Evolutionary conservation across 2,329 filamentous ascomycete genomes (phyloP), one percentile per base, ranked within the genome.

Genomic region (Rasamsonia emersonii): DNA sequence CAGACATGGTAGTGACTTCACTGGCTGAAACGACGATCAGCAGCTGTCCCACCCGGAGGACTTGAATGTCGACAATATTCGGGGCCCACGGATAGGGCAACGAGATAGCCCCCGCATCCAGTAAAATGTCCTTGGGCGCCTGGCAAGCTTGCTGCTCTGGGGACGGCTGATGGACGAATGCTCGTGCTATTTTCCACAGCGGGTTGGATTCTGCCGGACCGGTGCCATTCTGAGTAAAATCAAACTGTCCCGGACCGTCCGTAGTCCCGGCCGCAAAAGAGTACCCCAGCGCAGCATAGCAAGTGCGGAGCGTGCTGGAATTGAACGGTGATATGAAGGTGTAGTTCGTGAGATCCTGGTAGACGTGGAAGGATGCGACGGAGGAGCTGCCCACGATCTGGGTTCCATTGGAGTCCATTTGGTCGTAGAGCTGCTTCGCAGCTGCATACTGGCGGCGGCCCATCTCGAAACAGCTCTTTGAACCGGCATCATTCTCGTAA

Each of bases 261-360:
- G 85, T 84, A 0, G 89, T 96, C 8, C 89, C 89, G 1, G 84
- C 89, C 0, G 89, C 89, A 53, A 96, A 96, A 0, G 83, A 88
- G 53, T 91, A 93, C 4, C 89, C 89, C 38, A 96, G 64, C 0
- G 86, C 86, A 0, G 88, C 88, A 3, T 86, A 80, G 46, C 89
- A 96, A 0, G 88, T 93, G 30, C 63, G 68, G 5, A 78, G 32
- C 3, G 36, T 82, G 18, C 61, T 61, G 3, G 75, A 76, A 27
- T 93, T 86, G 45, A 64, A 64, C 0, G 79, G 71, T 1, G 88
- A 75, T 3, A 64, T 57, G 50, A 95, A 93, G 1, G 70, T 70
- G 54, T 79, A 91, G 46, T 74, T 75, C 4, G 79, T 75, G 67
- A 95, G 80, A 54, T 95, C 75, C 40, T 85, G 77, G 53, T 86